phyloP scores from a whole-genome alignment of 73 alveolate genomes.

The Stentor roeselii region DNA sequence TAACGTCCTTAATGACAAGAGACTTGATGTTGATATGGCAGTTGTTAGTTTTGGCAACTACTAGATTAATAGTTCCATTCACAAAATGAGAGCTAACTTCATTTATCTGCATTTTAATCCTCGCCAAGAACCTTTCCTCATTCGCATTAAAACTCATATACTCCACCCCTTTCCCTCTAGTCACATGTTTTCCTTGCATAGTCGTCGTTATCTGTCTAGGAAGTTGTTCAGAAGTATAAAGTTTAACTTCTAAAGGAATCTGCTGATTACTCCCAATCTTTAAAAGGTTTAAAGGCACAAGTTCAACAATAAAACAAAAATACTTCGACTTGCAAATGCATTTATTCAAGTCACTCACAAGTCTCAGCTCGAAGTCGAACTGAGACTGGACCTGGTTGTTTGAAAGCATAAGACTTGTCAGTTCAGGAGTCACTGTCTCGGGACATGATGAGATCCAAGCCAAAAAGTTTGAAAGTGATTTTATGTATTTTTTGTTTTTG shows the following conservation, averaged over 20 bases:
- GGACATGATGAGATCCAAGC: too few relatives aligned
- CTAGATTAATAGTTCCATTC: not conserved
- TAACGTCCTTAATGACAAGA: not conserved
- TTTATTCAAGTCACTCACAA: too few relatives aligned
- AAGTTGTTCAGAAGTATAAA: not conserved
- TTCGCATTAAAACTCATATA: not conserved
- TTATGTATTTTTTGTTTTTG: too few relatives aligned
- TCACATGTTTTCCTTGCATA: not conserved
- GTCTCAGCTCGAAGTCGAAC: too few relatives aligned
- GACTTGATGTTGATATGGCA: not conserved
- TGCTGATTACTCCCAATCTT: not conserved
- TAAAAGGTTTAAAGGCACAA: not conserved
- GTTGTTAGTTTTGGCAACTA: not conserved
- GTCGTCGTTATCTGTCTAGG: not conserved
- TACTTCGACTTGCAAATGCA: not conserved
- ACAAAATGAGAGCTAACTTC: not conserved
- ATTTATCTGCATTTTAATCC: not conserved
- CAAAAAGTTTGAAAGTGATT: too few relatives aligned
- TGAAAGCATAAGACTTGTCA: too few relatives aligned
- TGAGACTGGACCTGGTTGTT: too few relatives aligned
- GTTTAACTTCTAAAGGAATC: not conserved
- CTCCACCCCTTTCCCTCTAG: not conserved
- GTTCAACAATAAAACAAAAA: not conserved
- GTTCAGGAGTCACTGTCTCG: too few relatives aligned
- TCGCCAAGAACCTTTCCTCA: not conserved